Conservation (phyloP, 768 basidiomycete genomes). For the Suillus placidus region DNA sequence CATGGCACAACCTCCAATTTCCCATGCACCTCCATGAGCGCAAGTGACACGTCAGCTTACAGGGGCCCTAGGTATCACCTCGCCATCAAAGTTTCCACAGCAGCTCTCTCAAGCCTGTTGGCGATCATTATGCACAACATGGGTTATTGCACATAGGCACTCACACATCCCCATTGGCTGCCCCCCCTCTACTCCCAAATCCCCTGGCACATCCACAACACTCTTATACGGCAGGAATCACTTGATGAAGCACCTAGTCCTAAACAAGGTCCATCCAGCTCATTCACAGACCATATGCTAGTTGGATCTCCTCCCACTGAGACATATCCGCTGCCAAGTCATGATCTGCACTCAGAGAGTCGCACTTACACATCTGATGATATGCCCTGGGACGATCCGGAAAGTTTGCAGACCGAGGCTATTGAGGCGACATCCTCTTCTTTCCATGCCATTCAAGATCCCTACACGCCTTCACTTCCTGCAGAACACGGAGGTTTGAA, state of each 20-base stretch:
- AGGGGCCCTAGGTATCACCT: too few relatives aligned
- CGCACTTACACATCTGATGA: slow-evolving; percentile 17
- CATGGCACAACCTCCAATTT: background rate
- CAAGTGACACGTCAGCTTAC: too few relatives aligned
- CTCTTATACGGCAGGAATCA: background rate
- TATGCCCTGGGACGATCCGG: slow-evolving; percentile 21
- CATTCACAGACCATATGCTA: background rate
- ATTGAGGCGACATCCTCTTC: background rate
- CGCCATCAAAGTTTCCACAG: too few relatives aligned
- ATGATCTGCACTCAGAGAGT: slow-evolving; percentile 9
- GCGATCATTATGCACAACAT: background rate
- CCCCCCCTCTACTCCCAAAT: background rate
- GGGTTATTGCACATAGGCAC: background rate
- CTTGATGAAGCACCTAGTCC: slow-evolving; percentile 9
- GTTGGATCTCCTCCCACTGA: background rate
- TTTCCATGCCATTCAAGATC: background rate
- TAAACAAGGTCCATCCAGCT: slow-evolving; percentile 3
- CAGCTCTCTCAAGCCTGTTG: too few relatives aligned
- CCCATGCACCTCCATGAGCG: too few relatives aligned
- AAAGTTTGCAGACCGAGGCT: slow-evolving; percentile 9
- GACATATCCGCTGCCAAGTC: background rate
- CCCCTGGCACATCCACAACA: slow-evolving; percentile 7
- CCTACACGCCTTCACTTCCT: background rate
- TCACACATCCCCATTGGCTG: slow-evolving; percentile 1
- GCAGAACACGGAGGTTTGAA: background rate